Conservation (phyloP, 2,329 filamentous ascomycete species). For the Escovopsis sp. region DNA sequence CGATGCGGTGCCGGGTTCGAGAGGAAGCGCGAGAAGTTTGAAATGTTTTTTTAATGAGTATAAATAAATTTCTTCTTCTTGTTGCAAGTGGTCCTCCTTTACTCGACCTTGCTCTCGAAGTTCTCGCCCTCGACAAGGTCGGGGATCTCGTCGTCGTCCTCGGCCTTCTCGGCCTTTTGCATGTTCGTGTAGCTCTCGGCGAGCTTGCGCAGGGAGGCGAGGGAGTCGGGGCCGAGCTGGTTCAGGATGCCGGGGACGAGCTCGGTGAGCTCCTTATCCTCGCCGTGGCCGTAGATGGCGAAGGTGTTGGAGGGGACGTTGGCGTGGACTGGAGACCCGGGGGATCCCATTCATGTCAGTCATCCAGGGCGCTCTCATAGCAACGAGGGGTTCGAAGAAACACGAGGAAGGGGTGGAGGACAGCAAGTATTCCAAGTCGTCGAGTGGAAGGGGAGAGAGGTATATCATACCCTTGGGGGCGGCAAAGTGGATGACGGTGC, state of each 20-base stretch:
- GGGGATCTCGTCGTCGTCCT: slow-evolving; percentile 90
- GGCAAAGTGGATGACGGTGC: slow-evolving; percentile 98
- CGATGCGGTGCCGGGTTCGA: too few species aligned
- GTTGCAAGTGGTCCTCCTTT: slow-evolving; percentile 30
- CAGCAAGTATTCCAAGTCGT: too few species aligned
- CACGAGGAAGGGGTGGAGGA: not conserved
- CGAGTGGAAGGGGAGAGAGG: too few species aligned
- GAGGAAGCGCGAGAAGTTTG: too few species aligned
- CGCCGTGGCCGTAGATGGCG: slow-evolving; percentile 95
- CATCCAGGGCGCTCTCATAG: not conserved
- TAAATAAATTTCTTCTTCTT: not conserved
- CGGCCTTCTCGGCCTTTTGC: slow-evolving; percentile 81
- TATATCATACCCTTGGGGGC: slow-evolving; percentile 93
- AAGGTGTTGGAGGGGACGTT: slow-evolving; percentile 98
- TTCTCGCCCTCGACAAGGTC: slow-evolving; percentile 94
- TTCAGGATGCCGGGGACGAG: slow-evolving; percentile 98
- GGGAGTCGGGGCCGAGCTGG: slow-evolving; percentile 96
- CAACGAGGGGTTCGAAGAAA: not conserved
- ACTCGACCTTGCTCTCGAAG: slow-evolving; percentile 97
- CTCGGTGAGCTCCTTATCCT: slow-evolving; percentile 99
- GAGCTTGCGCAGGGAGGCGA: slow-evolving; percentile 93
- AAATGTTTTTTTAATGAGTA: too few species aligned
- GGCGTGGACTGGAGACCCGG: slow-evolving; percentile 59
- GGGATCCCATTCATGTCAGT: not conserved
- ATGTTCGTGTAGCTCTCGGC: slow-evolving; percentile 99